Base-by-base conservation (phyloP, 2,329 filamentous ascomycete species). In the Colletotrichum somersetense region DNA sequence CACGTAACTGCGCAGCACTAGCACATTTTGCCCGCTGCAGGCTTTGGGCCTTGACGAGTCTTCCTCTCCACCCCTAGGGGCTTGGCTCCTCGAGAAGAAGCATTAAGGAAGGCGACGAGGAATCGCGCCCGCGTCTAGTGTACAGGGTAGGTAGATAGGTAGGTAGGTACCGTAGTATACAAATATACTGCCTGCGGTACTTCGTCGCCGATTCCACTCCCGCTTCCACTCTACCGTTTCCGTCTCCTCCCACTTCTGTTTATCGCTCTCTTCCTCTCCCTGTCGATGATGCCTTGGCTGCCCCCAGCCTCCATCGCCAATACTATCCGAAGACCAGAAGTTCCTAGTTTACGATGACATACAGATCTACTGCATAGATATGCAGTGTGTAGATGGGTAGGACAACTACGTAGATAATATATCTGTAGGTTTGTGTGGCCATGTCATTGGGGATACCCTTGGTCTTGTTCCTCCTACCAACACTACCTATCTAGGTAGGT, bases 1-100 rank as follows among this genome's bases (percentile, higher is more conserved):
- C 53, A 58, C 58, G 69, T 69, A 69, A 69, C 69, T 69, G 66
- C 59, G 69, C 69, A 72, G 46, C 59, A 64, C 55, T 69, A 72
- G 59, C 40, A 72, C 40, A 50, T 42, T 56, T 30, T 58, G 66
- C 33, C 59, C 46, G 66, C 59, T 69, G 69, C 66, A 64, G 59
- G 40, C 66, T 33, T 48, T 42, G 38, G 66, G 69, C 46, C 69
- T 63, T 59, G 70, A 69, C 70, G 62, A 61, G 66, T 61, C 70
- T 55, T 56, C 64, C 66, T 59, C 65, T 35, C 70, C 70, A 72
- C 70, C 46, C 33, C 33, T 16, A 44, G 65, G 46, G 59, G 55
- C 65, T 56, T 55, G 56, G 46, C 23, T 38, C 42, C n/a, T 35
- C 30, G 52, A 35, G 52, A 55, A 20, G 30, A n/a, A 20, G 52